Evolutionary conservation across 1,139 yeast genomes (phyloP).

Genomic region (Saccharomyces pastorianus): DNA sequence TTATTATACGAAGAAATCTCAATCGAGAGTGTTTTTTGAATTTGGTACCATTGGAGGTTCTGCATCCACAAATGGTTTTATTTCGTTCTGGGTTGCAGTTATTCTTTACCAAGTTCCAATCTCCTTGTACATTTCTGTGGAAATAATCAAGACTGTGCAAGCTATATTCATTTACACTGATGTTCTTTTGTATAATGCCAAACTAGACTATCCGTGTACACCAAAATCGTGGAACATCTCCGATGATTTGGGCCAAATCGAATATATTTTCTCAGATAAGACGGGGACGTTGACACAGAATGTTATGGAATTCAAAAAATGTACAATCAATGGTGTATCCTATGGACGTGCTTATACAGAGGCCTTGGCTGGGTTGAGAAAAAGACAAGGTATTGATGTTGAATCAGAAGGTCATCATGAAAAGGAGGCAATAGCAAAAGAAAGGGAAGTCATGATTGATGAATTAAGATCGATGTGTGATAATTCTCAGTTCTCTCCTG

Average conservation of each 20-base stretch:
- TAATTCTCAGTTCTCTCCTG: conserved; percentile 54
- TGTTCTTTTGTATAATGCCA: conserved; percentile 74
- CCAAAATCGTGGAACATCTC: conserved; percentile 97
- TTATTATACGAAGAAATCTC: conserved; percentile 44
- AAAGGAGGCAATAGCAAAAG: conserved; percentile 51
- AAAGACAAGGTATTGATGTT: conserved; percentile 76
- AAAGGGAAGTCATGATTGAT: conserved; percentile 57
- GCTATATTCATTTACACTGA: conserved; percentile 91
- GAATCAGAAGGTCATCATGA: conserved; percentile 60
- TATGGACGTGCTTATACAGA: conserved; percentile 96
- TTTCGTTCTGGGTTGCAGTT: conserved; percentile 81
- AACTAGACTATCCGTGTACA: conserved; percentile 85
- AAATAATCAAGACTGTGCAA: conserved; percentile 88
- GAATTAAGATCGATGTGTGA: conserved; percentile 37
- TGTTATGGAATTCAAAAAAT: conserved; percentile 93
- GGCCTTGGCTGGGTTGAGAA: conserved; percentile 86
- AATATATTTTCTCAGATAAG: conserved; percentile 90
- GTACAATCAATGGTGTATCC: conserved; percentile 74
- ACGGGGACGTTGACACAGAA: conserved; percentile 96
- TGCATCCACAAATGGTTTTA: conserved; percentile 70
- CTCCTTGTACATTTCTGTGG: conserved; percentile 88
- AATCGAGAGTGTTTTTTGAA: conserved; percentile 66
- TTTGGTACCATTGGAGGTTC: conserved; percentile 49
- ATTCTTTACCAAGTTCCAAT: conserved; percentile 94
- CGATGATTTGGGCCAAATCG: conserved; percentile 94